phyloP scores from a whole-genome alignment of 768 basidiomycete genomes.

The Mycena vulgaris region DNA sequence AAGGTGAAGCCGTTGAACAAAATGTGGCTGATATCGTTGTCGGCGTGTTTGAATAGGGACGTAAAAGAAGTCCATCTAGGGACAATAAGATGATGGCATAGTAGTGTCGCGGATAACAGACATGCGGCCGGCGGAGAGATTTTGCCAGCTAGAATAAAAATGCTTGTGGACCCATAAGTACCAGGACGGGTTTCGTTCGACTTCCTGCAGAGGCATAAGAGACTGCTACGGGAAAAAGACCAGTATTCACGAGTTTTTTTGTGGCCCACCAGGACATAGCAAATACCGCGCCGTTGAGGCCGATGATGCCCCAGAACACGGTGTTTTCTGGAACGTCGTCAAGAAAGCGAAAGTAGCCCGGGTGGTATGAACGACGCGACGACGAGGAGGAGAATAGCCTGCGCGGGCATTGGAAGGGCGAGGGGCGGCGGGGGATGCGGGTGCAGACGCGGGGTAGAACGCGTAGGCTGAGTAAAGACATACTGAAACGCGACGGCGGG shows the following conservation, averaged over 20 bases:
- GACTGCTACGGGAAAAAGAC: background rate
- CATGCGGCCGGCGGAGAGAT: conserved; percentile 77
- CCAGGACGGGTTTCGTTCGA: conserved; percentile 56
- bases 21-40: conserved; percentile 64
- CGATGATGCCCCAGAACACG: conserved; percentile 77
- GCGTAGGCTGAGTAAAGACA: conserved; percentile 32
- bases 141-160: conserved; percentile 74
- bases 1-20: conserved; percentile 85
- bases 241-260: conserved; percentile 51
- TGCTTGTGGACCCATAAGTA: conserved; percentile 70
- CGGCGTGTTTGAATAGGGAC: conserved; percentile 78
- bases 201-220: conserved; percentile 40
- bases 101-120: conserved; percentile 51
- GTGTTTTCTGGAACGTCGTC: conserved; percentile 67
- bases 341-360: conserved; percentile 51
- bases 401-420: background rate
- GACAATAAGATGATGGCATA: conserved; percentile 21
- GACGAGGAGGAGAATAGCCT: conserved; percentile 14
- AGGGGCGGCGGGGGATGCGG: conserved; percentile 5
- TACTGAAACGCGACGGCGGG: background rate
- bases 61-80: conserved; percentile 85
- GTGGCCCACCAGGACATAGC: conserved; percentile 67
- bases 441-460: conserved; percentile 12
- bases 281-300: conserved; percentile 75
- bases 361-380: conserved; percentile 11